Percentiles rank a stretch among this genome's conserved stretches.
phyloP scores from a whole-genome alignment of 768 basidiomycete genomes.

The Tylopilus balloui region DNA sequence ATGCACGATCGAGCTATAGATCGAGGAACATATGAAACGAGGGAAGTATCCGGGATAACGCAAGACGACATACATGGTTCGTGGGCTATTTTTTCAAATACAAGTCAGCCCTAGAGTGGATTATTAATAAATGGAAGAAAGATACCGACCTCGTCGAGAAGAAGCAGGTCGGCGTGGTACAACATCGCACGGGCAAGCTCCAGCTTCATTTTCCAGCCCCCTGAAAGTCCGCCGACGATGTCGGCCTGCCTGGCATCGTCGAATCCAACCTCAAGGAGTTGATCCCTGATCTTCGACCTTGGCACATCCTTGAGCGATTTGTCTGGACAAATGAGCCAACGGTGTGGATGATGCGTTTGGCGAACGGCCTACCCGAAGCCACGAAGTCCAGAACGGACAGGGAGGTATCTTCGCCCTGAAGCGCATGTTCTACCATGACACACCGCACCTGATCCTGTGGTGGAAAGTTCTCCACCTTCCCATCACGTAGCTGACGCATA shows the following conservation, averaged over 20 bases:
- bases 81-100: constrained; percentile 58
- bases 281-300: constrained; percentile 69
- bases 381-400: constrained; percentile 86
- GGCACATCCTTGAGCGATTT: constrained; percentile 57
- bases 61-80: constrained; percentile 65
- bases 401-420: constrained; percentile 90
- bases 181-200: constrained; percentile 96
- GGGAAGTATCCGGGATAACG: constrained; percentile 14
- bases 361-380: constrained; percentile 56
- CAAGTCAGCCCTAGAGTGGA: constrained; percentile 16
- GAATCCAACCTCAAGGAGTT: constrained; percentile 87
- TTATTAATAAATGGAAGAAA: constrained; percentile 14
- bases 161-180: constrained; percentile 83
- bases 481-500: constrained; percentile 91
- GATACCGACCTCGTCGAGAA: constrained; percentile 72
- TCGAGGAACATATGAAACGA: constrained; percentile 17
- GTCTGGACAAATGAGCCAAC: constrained; percentile 42
- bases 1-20: constrained; percentile 68
- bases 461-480: constrained; percentile 96
- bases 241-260: constrained; percentile 81
- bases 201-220: constrained; percentile 99
- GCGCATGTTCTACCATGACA: constrained; percentile 96
- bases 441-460: constrained; percentile 80
- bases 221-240: constrained; percentile 84
- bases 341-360: constrained; percentile 3